phyloP scores from a whole-genome alignment of 495 filamentous ascomycete species.

The Aspergillus bertholletiae region DNA sequence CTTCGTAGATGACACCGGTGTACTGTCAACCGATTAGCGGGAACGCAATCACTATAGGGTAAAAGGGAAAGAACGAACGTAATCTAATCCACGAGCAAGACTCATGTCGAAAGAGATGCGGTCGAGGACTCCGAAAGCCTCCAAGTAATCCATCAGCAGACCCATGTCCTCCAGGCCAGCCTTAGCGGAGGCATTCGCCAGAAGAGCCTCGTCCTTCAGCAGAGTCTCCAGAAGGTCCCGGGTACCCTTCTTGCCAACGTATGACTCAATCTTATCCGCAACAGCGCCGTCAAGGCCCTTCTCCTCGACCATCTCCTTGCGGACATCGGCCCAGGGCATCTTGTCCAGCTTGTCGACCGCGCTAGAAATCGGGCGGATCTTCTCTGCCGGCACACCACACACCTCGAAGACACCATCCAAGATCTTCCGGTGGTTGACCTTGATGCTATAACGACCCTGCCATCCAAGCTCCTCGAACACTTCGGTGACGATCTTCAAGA shows the following conservation, averaged over 20 bases:
- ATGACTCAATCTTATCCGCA: constrained; percentile 83
- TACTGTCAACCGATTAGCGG: constrained; percentile 27
- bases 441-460: constrained; percentile 74
- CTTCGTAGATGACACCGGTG: constrained; percentile 90
- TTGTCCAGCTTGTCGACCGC: constrained; percentile 98
- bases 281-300: constrained; percentile 73
- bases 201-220: constrained; percentile 57
- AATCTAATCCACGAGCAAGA: constrained; percentile 83
- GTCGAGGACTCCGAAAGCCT: constrained; percentile 67
- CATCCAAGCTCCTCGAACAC: constrained; percentile 78
- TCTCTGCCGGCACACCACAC: constrained; percentile 81
- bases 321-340: constrained; percentile 83
- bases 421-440: constrained; percentile 94
- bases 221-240: constrained; percentile 67
- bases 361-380: constrained; percentile 80
- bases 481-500: constrained; percentile 77
- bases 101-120: constrained; percentile 77
- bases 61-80: constrained; percentile 42
- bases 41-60: not conserved
- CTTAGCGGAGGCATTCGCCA: constrained; percentile 66
- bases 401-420: constrained; percentile 90
- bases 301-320: constrained; percentile 87
- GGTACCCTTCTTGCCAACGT: constrained; percentile 65
- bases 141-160: constrained; percentile 75
- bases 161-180: constrained; percentile 79